Evolutionary conservation across 2,329 filamentous ascomycete species (phyloP), one percentile per base, ranked within the genome.

Genomic region (Arachnomyces sp.): DNA sequence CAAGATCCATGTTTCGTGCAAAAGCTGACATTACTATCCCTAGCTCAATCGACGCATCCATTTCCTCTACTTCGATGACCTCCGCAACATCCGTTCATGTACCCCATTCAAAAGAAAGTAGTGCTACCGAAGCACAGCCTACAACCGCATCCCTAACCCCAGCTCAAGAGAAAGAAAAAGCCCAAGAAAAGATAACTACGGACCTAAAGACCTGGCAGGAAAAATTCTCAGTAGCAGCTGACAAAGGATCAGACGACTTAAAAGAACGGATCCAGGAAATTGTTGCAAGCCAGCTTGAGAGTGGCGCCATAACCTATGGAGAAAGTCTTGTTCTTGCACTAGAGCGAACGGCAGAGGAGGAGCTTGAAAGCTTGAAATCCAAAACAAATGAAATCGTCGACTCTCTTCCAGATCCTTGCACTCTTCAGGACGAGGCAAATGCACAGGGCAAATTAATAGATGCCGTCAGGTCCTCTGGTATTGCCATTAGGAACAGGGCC

Each of bases 151-250:
- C 60, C 13, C 61, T 72, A 2, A 72, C 74, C 0, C 62, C 73
- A 9, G 52, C 66, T 3, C 59, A 63, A 44, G 56, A 61, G 48
- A 63, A 55, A 35, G 67, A 49, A 57, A 43, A 63, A 53, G 45
- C 58, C 38, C 77, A 78, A 33, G 75, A 82, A 53, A 77, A 76
- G 47, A 84, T 96, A 31, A 73, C 80, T 2, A 75, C 82, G 33
- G 92, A 98, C 58, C 74, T 98, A 11, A 75, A 78, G 49, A 74
- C 75, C 41, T 98, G 92, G 90, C 84, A 95, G 62, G 78, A 78
- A 46, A 93, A 94, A 55, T 95, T 95, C 58, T 76, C 84, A 18
- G 78, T 81, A 44, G 88, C 88, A 7, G 86, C 86, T 6, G 84
- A 93, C 44, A 88, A 93, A 57, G 89, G 88, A 4, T 69, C 77